Conservation (phyloP, 164 flowering plant species). For the Pachysandra terminalis region DNA sequence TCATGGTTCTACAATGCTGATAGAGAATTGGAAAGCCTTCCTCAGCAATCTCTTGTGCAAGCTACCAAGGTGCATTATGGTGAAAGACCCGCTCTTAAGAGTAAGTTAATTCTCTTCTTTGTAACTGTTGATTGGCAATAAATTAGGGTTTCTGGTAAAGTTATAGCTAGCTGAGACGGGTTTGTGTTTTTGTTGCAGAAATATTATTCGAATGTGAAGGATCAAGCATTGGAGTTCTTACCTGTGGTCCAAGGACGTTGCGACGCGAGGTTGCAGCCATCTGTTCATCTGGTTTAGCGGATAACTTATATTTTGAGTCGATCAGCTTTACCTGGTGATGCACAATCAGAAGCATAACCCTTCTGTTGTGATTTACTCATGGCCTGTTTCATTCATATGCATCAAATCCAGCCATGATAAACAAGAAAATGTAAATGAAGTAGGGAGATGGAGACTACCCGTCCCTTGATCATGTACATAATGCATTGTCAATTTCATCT, state of each 20-base stretch:
- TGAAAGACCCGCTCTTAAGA: conserved; percentile 59
- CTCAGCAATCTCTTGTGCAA: conserved; percentile 46
- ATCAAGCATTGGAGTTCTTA: conserved; percentile 48
- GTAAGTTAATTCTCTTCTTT: conserved; percentile 13
- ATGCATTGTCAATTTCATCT: neutral
- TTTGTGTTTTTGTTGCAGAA: conserved; percentile 29
- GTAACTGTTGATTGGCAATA: neutral
- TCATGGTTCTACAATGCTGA: conserved; percentile 31
- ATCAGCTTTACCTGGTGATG: conserved; percentile 61
- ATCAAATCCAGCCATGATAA: no score
- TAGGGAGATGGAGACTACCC: conserved; percentile 10
- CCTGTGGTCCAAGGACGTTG: conserved; percentile 52
- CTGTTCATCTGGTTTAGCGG: conserved; percentile 48
- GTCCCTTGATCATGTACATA: neutral
- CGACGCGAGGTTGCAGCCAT: conserved; percentile 57
- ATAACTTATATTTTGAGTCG: conserved; percentile 55
- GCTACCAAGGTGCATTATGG: conserved; percentile 61
- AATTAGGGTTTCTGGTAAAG: neutral
- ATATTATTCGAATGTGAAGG: conserved; percentile 39
- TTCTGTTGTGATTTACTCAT: no score
- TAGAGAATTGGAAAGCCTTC: conserved; percentile 60
- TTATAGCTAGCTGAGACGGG: neutral
- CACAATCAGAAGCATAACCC: no score
- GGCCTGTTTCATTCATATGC: neutral
- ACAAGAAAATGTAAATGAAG: conserved; percentile 3